These are phyloP conservation scores for Penicillium sp. DNA, from an alignment of 2,329 filamentous ascomycete species.

Conservation along the genomic window DNA sequence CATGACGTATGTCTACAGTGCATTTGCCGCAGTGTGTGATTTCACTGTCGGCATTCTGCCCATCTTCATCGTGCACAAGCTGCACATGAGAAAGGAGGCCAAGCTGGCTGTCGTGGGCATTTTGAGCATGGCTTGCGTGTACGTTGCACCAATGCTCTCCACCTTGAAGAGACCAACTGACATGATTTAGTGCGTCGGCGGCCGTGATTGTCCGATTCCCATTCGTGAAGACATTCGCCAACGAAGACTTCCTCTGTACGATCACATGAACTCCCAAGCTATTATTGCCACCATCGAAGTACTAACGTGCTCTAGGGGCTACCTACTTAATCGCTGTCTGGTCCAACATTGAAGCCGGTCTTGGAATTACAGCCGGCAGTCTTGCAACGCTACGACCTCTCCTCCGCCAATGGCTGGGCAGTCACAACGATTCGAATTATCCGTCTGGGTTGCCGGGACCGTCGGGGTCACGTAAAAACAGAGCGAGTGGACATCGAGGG, in stretches of 20 bases:
- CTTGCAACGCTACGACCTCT: conserved; percentile 52
- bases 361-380: conserved; percentile 46
- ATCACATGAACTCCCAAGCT: background rate
- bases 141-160: conserved; percentile 25
- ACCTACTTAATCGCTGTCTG: conserved; percentile 46
- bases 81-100: conserved; percentile 54
- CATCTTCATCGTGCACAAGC: conserved; percentile 54
- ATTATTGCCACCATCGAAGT: background rate
- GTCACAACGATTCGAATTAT: conserved; percentile 18
- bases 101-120: conserved; percentile 55
- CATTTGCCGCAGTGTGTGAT: conserved; percentile 43
- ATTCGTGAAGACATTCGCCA: conserved; percentile 38
- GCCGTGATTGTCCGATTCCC: conserved; percentile 47
- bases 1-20: conserved; percentile 37
- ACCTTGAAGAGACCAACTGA: background rate
- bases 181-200: conserved; percentile 40
- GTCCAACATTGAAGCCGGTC: conserved; percentile 35
- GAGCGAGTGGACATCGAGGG: conserved; percentile 16
- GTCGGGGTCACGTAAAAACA: conserved; percentile 19
- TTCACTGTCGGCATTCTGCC: conserved; percentile 55
- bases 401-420: conserved; percentile 34
- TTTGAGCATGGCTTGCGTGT: conserved; percentile 56
- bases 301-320: conserved; percentile 28
- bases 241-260: conserved; percentile 39
- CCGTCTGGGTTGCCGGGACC: conserved; percentile 19